Percentiles rank a stretch among this genome's conserved stretches.
Evolutionary conservation across 192 early-diverging fungal genomes (phyloP).

Genomic region (Coemansia sp.): DNA sequence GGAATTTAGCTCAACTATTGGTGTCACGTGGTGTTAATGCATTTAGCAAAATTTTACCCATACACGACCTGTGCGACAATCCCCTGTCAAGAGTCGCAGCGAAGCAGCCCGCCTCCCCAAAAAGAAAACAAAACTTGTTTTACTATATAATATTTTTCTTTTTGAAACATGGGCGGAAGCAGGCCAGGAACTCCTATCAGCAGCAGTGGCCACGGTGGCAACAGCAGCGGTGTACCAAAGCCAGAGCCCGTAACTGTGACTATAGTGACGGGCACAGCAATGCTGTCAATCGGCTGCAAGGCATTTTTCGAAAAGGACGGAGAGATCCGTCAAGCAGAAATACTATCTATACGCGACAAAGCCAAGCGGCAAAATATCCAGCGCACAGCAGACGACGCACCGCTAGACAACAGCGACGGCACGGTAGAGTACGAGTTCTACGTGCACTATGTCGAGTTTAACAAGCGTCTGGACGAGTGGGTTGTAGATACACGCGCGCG

Average conservation of each 20-base stretch:
- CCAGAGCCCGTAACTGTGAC: constrained; percentile 15
- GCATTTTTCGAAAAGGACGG: constrained; percentile 60
- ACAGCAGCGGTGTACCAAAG: constrained; percentile 13
- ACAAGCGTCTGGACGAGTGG: constrained; percentile 99
- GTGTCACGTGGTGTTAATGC: neutral
- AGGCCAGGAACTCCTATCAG: constrained; percentile 36
- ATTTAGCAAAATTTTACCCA: neutral
- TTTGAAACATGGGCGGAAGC: constrained; percentile 32
- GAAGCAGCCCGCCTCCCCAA: too few species aligned
- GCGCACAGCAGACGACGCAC: constrained; percentile 50
- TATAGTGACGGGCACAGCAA: constrained; percentile 16
- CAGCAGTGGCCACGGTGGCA: neutral
- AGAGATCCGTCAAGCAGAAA: constrained; percentile 79
- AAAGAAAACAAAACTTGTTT: neutral
- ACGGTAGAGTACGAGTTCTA: constrained; percentile 71
- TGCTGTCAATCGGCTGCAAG: constrained; percentile 60
- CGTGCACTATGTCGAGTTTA: constrained; percentile 95
- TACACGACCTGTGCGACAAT: neutral
- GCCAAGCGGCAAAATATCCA: constrained; percentile 46
- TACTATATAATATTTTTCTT: neutral
- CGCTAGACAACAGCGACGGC: constrained; percentile 31
- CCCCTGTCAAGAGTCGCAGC: neutral
- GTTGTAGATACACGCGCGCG: constrained; percentile 65
- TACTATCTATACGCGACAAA: constrained; percentile 70
- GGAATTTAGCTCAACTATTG: constrained; percentile 8